Percentiles rank a stretch among this genome's conserved stretches.
phyloP scores from a whole-genome alignment of 306 rosid species.

The Citrullus colocynthis region DNA sequence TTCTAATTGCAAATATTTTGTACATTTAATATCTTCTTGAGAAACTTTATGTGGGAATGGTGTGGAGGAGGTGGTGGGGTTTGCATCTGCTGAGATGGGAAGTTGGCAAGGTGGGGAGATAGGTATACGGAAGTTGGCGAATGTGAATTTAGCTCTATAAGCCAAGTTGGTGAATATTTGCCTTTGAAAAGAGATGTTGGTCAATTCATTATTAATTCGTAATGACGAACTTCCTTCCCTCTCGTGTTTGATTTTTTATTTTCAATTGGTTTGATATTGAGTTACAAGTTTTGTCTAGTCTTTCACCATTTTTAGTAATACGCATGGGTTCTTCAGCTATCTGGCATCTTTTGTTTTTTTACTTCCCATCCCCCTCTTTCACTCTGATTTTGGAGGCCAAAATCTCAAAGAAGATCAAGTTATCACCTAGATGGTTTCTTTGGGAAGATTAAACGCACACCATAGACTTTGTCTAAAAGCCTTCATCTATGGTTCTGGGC shows the following conservation, averaged over 20 bases:
- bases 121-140: neutral
- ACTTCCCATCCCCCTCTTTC: neutral
- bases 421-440: neutral
- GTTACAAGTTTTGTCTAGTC: neutral
- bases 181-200: neutral
- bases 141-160: neutral
- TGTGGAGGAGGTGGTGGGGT: neutral
- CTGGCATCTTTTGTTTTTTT: neutral
- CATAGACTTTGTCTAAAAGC: neutral
- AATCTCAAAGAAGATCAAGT: neutral
- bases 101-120: neutral
- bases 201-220: neutral
- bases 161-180: neutral
- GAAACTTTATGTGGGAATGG: neutral
- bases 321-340: neutral
- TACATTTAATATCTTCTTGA: neutral
- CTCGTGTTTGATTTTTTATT: neutral
- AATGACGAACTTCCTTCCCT: neutral
- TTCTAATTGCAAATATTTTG: neutral
- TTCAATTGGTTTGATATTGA: neutral
- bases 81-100: neutral
- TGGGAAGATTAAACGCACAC: neutral
- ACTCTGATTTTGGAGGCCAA: neutral
- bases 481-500: neutral
- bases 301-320: neutral